Percentiles rank a stretch among this genome's conserved stretches.
phyloP scores from a whole-genome alignment of 345 rosid genomes.

The Raphanus raphanistrum region DNA sequence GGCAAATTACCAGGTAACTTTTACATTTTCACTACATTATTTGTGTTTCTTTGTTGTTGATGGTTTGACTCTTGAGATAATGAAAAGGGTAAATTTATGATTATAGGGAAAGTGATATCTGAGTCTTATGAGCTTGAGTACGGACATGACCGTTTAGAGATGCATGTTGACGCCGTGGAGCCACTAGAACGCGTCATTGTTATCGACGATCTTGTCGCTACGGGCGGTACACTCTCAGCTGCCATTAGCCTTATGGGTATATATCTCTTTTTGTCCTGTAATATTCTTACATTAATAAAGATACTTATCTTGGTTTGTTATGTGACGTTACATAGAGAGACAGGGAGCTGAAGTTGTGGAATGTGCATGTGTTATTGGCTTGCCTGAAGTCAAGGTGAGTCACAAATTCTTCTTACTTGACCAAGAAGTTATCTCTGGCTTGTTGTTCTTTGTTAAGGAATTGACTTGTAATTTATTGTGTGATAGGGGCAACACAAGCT shows the following conservation, averaged over 20 bases:
- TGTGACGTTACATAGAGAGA: conserved; percentile 50
- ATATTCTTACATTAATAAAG: neutral
- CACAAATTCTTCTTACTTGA: conserved; percentile 4
- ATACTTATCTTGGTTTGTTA: neutral
- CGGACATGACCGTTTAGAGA: conserved; percentile 80
- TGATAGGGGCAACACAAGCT: conserved; percentile 66
- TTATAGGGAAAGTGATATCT: conserved; percentile 66
- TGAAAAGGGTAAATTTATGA: conserved; percentile 1
- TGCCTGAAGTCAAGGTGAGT: conserved; percentile 68
- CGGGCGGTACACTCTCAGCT: conserved; percentile 85
- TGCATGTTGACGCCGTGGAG: conserved; percentile 78
- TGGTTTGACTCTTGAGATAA: neutral
- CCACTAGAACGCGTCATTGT: conserved; percentile 66
- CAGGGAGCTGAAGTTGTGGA: conserved; percentile 65
- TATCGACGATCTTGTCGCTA: conserved; percentile 85
- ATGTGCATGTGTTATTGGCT: conserved; percentile 78
- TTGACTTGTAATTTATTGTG: neutral
- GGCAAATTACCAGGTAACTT: conserved; percentile 66
- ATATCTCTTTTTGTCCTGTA: neutral
- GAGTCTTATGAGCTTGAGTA: conserved; percentile 80
- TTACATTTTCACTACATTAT: neutral
- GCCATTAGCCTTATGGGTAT: conserved; percentile 77
- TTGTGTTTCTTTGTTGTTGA: neutral
- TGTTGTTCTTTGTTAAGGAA: no score
- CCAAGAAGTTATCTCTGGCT: neutral